A percentile compares a stretch with the other conserved stretches of the same genome.
Conservation (phyloP, 164 flowering plant species). For the Annona squamosa region DNA sequence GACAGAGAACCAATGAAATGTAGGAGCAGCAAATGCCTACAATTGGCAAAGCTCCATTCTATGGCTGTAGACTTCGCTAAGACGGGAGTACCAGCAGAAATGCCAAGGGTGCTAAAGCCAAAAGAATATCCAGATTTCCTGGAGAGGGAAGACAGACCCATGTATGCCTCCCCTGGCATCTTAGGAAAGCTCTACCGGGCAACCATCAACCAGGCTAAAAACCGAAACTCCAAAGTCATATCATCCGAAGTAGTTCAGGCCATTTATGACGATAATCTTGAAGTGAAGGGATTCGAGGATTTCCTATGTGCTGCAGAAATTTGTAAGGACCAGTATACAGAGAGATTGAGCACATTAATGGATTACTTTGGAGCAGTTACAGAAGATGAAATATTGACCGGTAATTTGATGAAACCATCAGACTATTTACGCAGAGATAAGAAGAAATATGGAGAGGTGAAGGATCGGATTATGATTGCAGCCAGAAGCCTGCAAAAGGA, state of each 20-base stretch:
- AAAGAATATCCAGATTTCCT: conserved; percentile 83
- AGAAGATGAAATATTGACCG: conserved; percentile 78
- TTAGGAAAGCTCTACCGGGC: conserved; percentile 86
- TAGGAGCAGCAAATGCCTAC: conserved; percentile 61
- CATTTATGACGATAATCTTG: conserved; percentile 60
- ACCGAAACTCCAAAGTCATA: conserved; percentile 14
- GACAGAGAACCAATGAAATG: conserved; percentile 79
- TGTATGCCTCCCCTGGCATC: conserved; percentile 49
- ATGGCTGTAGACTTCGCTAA: conserved; percentile 99
- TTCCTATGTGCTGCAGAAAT: conserved; percentile 46
- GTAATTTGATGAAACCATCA: conserved; percentile 47
- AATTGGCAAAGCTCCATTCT: conserved; percentile 78
- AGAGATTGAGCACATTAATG: conserved; percentile 49
- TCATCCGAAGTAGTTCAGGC: conserved; percentile 29
- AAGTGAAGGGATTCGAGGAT: conserved; percentile 54
- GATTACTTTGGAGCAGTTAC: conserved; percentile 51
- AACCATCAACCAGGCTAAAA: conserved; percentile 17
- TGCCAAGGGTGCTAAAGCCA: conserved; percentile 67
- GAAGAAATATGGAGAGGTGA: conserved; percentile 56
- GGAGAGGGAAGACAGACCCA: conserved; percentile 63
- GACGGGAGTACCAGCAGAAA: conserved; percentile 91
- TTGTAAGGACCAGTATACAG: conserved; percentile 49
- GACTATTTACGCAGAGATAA: conserved; percentile 55
- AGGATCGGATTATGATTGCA: conserved; percentile 58
- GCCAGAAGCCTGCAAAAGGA: conserved; percentile 51